Evolutionary conservation across 1,139 yeast species (phyloP), one percentile per base, ranked within the genome.

Genomic region (Candida labiduridarum): DNA sequence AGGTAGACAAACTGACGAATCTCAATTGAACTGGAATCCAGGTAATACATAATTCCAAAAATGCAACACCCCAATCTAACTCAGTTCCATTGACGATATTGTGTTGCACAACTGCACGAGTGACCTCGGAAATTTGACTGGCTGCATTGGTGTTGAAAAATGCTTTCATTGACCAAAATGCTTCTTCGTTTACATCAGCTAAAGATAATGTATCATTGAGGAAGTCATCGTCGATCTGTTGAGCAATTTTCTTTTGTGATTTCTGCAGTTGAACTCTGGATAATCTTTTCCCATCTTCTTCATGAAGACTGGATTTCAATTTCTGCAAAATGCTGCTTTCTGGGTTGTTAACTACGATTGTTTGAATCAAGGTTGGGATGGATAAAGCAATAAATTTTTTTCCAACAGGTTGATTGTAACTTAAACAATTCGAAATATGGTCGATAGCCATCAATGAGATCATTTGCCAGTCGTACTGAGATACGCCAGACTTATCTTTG

Each of bases 1-100:
- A 63, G 12, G 82, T 72, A 12, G 68, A 65, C 47, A 89, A 74
- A 4, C 89, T 80, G 40, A 87, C 72, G 65, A 89, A 92, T 56
- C 99, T 75, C 54, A 90, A 72, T 62, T 91, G 97, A 15, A 94
- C 96, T 0, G 96, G 98, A 7, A 90, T 82, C 83, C 94, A 90
- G 43, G 83, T 80, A 10, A 90, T 83, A 52, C 89, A 80, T 56
- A 84, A 72, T 55, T 84, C 87, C 46, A 89, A 69, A 49, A 91
- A 74, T 2, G 76, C 67, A 27, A 78, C 73, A 2, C 83, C 74
- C 92, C 92, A 86, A 7, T 58, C 58, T 10, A 60, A 57, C 43
- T 56, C 72, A 49, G 49, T 56, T 27, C 49, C 54, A 4, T 62
- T 57, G 2, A 60, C 54, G 45, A 66, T 69, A 50, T 76, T 66